Evolutionary conservation across 1,284 basidiomycete species (phyloP), one percentile per base, ranked within the genome.

Genomic region (Austropuccinia psidii): DNA sequence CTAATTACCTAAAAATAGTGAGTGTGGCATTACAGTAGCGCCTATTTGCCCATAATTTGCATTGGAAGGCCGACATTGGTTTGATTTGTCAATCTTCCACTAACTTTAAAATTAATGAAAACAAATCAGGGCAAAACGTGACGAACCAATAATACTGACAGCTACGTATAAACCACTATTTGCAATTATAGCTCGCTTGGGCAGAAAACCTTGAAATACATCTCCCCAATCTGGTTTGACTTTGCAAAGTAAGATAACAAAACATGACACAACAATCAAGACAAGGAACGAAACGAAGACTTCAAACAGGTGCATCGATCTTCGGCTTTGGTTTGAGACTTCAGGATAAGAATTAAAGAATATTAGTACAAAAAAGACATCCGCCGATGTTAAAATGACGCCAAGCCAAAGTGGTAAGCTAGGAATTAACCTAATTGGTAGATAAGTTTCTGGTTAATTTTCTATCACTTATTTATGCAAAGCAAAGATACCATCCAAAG

Each of bases 1-100:
- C 11, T 13, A 35, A 13, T 65, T 74, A 4, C 80, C 80, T 15
- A 96, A 84, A 83, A 92, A 94, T 27, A 97, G 84, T 55, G 89
- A 89, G 80, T 97, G 94, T 0, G 94, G 93, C 93, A 85, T 84
- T 52, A 91, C 87, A 0, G 90, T 91, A 1, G 90, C 89, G 27
- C 90, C 90, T 8, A 7, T 13, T n/a, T 31, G 33, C n/a, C 19
- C 11, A 61, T n/a, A 43, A 35, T 79, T 74, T 91, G 88, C 68
- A 91, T 90, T n/a, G n/a, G n/a, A 45, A 45, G 41, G 11, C 11
- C 41, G n/a, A 45, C n/a, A 45, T n/a, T 11, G n/a, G 11, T 45
- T 45, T 11, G 41, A 45, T 11, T 11, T n/a, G n/a, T 11, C 11
- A 45, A 45, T 11, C 41, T 11, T n/a, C n/a, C 11, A n/a, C 11